Conservation (phyloP, 352 stramenopile genomes). For the Plasmopara muralis region DNA sequence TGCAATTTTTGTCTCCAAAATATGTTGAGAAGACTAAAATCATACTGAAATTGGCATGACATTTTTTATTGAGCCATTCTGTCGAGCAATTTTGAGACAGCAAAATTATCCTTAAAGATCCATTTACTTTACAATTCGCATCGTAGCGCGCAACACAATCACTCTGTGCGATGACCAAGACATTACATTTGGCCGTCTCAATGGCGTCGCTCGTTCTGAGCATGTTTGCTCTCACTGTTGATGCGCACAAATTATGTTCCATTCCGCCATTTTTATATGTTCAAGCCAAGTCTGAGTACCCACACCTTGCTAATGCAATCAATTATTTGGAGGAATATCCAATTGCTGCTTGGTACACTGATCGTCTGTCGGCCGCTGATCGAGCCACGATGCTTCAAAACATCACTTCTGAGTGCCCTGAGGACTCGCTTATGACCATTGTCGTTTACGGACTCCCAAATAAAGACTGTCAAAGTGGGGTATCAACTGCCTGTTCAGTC, state of each 20-base stretch:
- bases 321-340: slow-evolving; percentile 34
- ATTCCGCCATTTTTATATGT: slow-evolving; percentile 27
- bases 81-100: too few species aligned
- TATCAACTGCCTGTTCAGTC: slow-evolving; percentile 34
- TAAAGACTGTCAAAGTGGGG: slow-evolving; percentile 55
- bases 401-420: slow-evolving; percentile 30
- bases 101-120: too few species aligned
- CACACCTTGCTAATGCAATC: slow-evolving; percentile 27
- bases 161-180: too few species aligned
- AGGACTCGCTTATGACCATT: slow-evolving; percentile 40
- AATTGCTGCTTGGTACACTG: slow-evolving; percentile 52
- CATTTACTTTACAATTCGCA: too few species aligned
- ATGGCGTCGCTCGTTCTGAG: too few species aligned
- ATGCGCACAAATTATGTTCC: slow-evolving; percentile 31
- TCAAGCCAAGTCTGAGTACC: slow-evolving; percentile 31
- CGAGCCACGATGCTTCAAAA: slow-evolving; percentile 19
- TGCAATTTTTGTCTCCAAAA: too few species aligned
- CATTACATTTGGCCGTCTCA: too few species aligned
- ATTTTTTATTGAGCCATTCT: too few species aligned
- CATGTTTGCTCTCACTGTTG: neutral
- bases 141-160: too few species aligned
- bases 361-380: slow-evolving; percentile 27
- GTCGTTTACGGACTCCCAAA: slow-evolving; percentile 61
- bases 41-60: too few species aligned
- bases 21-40: too few species aligned